Evolutionary conservation across 176 grass and related monocot species (phyloP).

Genomic region (Carex parvula): DNA sequence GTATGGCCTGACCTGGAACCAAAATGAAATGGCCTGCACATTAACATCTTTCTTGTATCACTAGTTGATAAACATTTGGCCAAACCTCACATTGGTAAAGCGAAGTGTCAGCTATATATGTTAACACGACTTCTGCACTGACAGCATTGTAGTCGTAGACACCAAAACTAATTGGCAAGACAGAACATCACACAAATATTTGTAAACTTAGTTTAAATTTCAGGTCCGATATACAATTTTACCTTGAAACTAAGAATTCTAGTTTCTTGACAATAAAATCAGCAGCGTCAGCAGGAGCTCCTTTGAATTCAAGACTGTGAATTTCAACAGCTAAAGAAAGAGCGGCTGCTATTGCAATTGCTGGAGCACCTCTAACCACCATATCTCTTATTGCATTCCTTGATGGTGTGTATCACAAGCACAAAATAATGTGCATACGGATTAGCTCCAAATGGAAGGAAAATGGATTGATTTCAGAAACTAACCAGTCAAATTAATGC

Average conservation of each 20-base stretch:
- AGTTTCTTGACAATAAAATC: slow-evolving; percentile 68
- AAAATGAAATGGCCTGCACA: background rate
- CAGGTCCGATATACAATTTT: slow-evolving; percentile 17
- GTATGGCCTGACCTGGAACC: background rate
- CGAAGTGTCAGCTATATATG: background rate
- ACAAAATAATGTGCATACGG: slow-evolving; percentile 5
- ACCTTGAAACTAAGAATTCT: slow-evolving; percentile 94
- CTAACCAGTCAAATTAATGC: background rate
- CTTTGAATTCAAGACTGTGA: slow-evolving; percentile 45
- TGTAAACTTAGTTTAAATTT: background rate
- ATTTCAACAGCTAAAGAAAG: slow-evolving; percentile 69
- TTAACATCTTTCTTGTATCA: background rate
- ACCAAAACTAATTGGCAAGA: slow-evolving; percentile 4
- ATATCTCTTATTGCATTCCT: slow-evolving; percentile 87
- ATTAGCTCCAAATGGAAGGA: background rate
- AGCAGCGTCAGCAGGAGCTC: slow-evolving; percentile 60
- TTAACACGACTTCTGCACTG: slow-evolving; percentile 10
- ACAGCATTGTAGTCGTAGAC: background rate
- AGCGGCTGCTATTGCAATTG: slow-evolving; percentile 89
- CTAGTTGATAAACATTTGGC: background rate
- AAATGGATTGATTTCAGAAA: background rate
- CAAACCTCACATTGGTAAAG: background rate
- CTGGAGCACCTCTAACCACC: slow-evolving; percentile 90
- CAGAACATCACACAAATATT: background rate
- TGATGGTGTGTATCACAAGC: slow-evolving; percentile 13